phyloP scores from a whole-genome alignment of 2,329 filamentous ascomycete genomes.

The Fusarium sp. region DNA sequence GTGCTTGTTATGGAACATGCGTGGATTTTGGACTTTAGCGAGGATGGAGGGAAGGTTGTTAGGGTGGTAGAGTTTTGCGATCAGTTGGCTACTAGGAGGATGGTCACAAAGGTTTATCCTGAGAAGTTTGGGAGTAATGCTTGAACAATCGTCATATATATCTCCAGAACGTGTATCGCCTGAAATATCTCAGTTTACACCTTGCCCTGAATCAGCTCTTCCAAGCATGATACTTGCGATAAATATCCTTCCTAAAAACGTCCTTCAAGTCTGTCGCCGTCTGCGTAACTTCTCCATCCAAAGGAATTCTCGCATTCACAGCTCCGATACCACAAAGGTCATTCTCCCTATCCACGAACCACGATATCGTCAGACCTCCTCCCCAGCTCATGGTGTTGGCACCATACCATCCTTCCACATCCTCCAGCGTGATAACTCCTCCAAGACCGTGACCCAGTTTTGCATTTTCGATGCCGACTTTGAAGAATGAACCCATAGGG shows the following conservation, averaged over 20 bases:
- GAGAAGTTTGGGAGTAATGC: neutral
- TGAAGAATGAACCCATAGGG: constrained; percentile 52
- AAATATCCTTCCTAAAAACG: constrained; percentile 56
- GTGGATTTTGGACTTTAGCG: constrained; percentile 2
- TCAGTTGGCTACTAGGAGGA: neutral
- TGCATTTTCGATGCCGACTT: constrained; percentile 48
- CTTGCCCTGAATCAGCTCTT: neutral
- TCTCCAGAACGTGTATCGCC: neutral
- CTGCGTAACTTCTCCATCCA: constrained; percentile 24
- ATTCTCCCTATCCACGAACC: constrained; percentile 63
- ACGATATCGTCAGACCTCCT: constrained; percentile 57
- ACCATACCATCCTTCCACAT: constrained; percentile 57
- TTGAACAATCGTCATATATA: neutral
- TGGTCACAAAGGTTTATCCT: neutral
- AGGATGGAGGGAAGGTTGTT: neutral
- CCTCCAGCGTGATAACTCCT: constrained; percentile 55
- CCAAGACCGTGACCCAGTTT: constrained; percentile 56
- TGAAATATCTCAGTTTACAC: neutral
- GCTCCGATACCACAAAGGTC: constrained; percentile 57
- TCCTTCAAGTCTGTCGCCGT: constrained; percentile 52
- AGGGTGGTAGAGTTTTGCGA: neutral
- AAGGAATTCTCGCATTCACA: constrained; percentile 53
- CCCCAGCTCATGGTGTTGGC: constrained; percentile 58
- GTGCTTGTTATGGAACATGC: neutral
- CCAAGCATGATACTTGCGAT: constrained; percentile 49